Base-by-base conservation (phyloP, 2,329 filamentous ascomycete genomes). In the Pyricularia sp. region DNA sequence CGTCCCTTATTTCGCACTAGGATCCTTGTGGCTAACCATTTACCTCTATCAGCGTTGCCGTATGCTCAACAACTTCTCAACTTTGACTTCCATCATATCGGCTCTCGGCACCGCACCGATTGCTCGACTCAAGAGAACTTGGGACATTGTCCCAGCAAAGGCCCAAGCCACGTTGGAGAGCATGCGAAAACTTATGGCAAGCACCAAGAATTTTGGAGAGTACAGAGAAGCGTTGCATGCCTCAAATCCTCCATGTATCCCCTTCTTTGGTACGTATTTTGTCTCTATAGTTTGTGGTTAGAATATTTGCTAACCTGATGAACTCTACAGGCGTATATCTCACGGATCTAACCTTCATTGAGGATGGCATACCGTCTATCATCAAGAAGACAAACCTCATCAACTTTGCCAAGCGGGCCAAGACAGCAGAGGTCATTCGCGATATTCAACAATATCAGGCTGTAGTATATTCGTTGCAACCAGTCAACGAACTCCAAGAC, bases 391-490 rank as follows among this genome's bases (percentile, higher is more conserved):
- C 94, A 9, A 93, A 96, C 75, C 84, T 97, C 73, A 97, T 99
- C 83, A 99, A 99, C 81, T 99, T 99, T 80, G 93, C 94, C 75
- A 99, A 99, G 84, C 91, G 95, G 68, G 92, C 93, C 69, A 99
- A 98, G 85, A 98, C 95, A 17, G 95, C 95, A 25, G 95, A 98
- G 78, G 95, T 99, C 61, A 99, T 99, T 75, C 92, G 94, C 71
- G 94, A 98, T 78, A 98, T 99, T 72, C 95, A 98, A 79, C 94
- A 98, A 78, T 99, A 97, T 78, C 95, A 99, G 79, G 97, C 97
- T 75, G 93, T 97, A 71, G 93, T 93, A n/a, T 99, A 98, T 78
- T 90, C 92, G 9, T 83, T 99, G 68, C 92, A 96, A 76, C 87
- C 93, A 0, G 94, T 99, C 20, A 87, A 90, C 1, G 95, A 98